phyloP scores from a whole-genome alignment of 2,329 filamentous ascomycete species.

The Aureobasidium pullulans region DNA sequence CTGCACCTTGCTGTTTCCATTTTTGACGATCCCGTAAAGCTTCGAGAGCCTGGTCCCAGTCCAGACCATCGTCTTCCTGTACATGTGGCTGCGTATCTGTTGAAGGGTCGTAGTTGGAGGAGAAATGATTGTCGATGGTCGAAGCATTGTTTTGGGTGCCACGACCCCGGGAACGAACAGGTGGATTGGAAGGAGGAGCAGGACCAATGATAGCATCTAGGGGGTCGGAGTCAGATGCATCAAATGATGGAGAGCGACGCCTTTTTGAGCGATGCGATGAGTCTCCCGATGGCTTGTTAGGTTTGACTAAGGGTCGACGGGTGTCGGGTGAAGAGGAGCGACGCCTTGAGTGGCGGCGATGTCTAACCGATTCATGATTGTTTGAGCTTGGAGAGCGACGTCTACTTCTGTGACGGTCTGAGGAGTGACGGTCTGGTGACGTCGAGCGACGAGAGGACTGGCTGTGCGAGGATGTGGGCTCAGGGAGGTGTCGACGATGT shows the following conservation, averaged over 20 bases:
- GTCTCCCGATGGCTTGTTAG: neutral
- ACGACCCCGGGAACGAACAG: constrained; percentile 57
- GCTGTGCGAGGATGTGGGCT: neutral
- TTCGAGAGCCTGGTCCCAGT: constrained; percentile 77
- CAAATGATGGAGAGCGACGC: neutral
- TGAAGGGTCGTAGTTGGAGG: constrained; percentile 53
- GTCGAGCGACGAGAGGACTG: neutral
- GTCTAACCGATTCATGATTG: neutral
- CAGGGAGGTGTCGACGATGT: too few relatives aligned
- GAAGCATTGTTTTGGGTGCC: constrained; percentile 53
- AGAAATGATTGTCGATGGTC: constrained; percentile 75
- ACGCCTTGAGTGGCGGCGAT: neutral
- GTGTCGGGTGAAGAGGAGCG: neutral
- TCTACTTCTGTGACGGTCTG: neutral
- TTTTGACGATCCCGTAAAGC: constrained; percentile 70
- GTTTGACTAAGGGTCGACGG: neutral
- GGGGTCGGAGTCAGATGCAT: constrained; percentile 55
- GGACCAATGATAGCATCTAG: constrained; percentile 72
- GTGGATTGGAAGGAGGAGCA: constrained; percentile 42
- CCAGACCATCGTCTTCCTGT: constrained; percentile 38
- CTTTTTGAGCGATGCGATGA: neutral
- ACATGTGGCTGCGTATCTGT: constrained; percentile 39
- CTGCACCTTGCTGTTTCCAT: constrained; percentile 67
- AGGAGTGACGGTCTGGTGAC: neutral
- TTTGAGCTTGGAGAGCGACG: neutral